Base-by-base conservation (phyloP, 257 asterid species). In the Solanum microdontum region DNA sequence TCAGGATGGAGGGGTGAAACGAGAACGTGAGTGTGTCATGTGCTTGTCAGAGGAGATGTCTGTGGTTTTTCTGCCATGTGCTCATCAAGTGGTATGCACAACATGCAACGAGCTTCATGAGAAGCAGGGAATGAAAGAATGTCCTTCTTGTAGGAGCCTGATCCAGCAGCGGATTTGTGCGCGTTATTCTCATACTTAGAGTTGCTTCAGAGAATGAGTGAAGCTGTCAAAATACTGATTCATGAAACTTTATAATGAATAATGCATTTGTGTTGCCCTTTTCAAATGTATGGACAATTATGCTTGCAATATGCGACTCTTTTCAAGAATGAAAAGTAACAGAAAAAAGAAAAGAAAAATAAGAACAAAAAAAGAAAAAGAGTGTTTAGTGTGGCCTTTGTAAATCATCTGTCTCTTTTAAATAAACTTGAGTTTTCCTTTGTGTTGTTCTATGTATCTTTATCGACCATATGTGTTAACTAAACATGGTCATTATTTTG, bases 1-100 rank as follows among this genome's bases (percentile, higher is more conserved):
- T 5, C 90, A 88, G 14, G 86, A 36, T 70, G 94, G 92, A 76
- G 97, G 93, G 11, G 96, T 97, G 86, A 95, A 93, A 87, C 95
- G 98, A n/a, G 99, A 97, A 37, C 90, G 98, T 23, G 99, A 96
- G 83, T 97, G 99, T 66, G 99, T 95, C 84, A 97, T 97, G 99
- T 97, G 99, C 77, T 86, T 97, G 30, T 94, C 98, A 0, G 99
- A 97, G 92, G 99, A 97, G 92, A 96, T 97, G 98, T 93, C 98
- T 1, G 95, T 97, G 11, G 95, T 97, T 84, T 97, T 97, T 90
- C 93, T 97, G 82, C 99, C 99, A 2, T 97, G 99, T 83, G 99
- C 98, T 14, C 99, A 97, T 90, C 98, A 95, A 89, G 98, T 97
- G 79, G 98, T 97, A 32, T 97, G 99, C 75, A 88, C 89, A 7